phyloP scores from a whole-genome alignment of 73 alveolate genomes.

The Halteria grandinella region DNA sequence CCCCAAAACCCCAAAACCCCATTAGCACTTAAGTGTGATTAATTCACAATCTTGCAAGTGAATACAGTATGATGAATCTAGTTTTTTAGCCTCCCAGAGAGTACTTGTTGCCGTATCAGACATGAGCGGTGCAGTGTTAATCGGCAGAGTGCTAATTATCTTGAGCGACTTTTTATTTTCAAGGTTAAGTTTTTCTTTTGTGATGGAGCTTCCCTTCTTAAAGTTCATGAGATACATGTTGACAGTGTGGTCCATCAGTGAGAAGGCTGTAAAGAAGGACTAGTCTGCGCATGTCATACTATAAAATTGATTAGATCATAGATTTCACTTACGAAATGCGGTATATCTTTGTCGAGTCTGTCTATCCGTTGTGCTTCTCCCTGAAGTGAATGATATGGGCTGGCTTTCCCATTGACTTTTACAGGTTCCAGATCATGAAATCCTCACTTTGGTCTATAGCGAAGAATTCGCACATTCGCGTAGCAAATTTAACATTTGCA shows the following conservation, averaged over 20 bases:
- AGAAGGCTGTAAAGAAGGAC: constrained; percentile 64
- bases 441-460: constrained; percentile 65
- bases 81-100: too few relatives aligned
- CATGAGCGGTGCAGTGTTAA: too few relatives aligned
- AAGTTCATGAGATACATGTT: constrained; percentile 62
- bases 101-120: too few relatives aligned
- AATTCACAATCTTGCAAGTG: too few relatives aligned
- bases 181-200: constrained; percentile 52
- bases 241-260: constrained; percentile 37
- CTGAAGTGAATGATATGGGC: constrained; percentile 66
- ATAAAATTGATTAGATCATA: not conserved
- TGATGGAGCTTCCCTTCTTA: constrained; percentile 61
- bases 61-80: too few relatives aligned
- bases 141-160: constrained; percentile 55
- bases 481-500: constrained; percentile 45
- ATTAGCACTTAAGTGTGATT: too few relatives aligned
- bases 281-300: constrained; percentile 66
- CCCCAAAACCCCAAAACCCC: too few relatives aligned
- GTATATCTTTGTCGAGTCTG: not conserved
- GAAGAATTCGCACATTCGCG: constrained; percentile 71
- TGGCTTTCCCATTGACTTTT: constrained; percentile 59
- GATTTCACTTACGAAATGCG: constrained; percentile 4
- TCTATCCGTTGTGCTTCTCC: constrained; percentile 58
- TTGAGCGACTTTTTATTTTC: constrained; percentile 67
- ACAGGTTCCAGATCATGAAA: constrained; percentile 65